Conservation (phyloP, 2,329 filamentous ascomycete genomes). For the Talaromyces pinophilus region DNA sequence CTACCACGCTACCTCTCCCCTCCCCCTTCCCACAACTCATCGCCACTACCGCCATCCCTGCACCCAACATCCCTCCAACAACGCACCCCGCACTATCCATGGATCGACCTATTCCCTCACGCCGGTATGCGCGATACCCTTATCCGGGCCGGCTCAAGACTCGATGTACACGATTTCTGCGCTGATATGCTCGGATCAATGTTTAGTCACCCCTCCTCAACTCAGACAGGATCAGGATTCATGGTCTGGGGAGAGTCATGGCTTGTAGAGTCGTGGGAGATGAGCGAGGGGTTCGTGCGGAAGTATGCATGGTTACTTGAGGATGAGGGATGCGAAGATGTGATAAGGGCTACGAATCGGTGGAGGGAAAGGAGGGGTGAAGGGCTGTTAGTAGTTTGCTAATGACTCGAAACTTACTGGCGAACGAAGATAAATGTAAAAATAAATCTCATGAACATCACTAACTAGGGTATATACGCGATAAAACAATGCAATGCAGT, state of each 20-base stretch:
- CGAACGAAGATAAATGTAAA: background rate
- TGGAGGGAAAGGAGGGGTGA: background rate
- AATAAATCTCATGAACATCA: conserved; percentile 1
- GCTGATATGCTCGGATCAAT: background rate
- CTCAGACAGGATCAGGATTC: background rate
- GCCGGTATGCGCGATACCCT: background rate
- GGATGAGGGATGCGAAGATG: background rate
- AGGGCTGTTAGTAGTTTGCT: background rate
- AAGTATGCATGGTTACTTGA: background rate
- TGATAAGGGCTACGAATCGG: background rate
- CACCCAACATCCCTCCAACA: background rate
- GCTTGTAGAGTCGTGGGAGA: background rate
- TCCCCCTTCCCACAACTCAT: background rate
- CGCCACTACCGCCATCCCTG: background rate
- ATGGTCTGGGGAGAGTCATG: background rate
- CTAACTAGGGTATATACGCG: conserved; percentile 19
- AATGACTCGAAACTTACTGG: background rate
- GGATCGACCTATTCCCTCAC: background rate
- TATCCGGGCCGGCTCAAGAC: background rate
- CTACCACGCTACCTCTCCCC: background rate
- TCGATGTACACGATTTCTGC: background rate
- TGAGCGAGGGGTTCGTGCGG: background rate
- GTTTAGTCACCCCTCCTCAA: background rate
- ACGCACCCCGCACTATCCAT: background rate
- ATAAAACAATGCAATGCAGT: background rate